Evolutionary conservation across 139 green algal genomes (phyloP), one percentile per base, ranked within the genome.

Genomic region (Tetraselmis striata): DNA sequence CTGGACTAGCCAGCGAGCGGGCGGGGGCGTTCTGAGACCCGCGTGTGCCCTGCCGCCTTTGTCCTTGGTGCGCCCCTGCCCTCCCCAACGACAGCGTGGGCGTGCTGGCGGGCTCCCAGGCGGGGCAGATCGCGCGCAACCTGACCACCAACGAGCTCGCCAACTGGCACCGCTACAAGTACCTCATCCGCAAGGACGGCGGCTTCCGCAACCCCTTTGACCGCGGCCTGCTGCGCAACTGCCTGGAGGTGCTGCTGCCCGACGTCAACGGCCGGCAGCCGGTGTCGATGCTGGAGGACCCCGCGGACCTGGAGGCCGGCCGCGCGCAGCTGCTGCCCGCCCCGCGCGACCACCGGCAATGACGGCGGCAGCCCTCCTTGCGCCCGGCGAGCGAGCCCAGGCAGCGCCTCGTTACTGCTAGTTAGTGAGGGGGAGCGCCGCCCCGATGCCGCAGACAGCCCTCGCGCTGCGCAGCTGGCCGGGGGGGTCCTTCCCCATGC

Each of bases 91-190:
- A n/a, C 45, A 91, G 87, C 24, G 94, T 98, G 30, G 87, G 86
- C 2, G 93, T 91, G 5, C 88, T 99, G n/a, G 86, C 91, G 1
- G 79, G 93, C 5, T 92, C 93, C 1, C 96, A 98, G 85, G 90
- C 90, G 1, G 80, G 58, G 28, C 91, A 94, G 80, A 90, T 98
- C 2, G 85, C 85, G 2, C 88, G 89, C 45, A 99, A 99, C 86
- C 85, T 98, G 25, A 99, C 96, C 1, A 99, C 96, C 31, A 99
- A 99, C 82, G 96, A 99, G 86, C 86, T 98, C 31, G 91, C 94
- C 22, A 99, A 99, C 89, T 96, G 92, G 92, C 92, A 97, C 85
- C 81, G 94, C 23, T 97, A 97, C 89, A 89, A 86, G 67, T 98
- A 98, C 84, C 88, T 98, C 31, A 89, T 92, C 77, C 89, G 84